Conservation (phyloP, 2,329 filamentous ascomycete species). For the Exophiala bonariae region DNA sequence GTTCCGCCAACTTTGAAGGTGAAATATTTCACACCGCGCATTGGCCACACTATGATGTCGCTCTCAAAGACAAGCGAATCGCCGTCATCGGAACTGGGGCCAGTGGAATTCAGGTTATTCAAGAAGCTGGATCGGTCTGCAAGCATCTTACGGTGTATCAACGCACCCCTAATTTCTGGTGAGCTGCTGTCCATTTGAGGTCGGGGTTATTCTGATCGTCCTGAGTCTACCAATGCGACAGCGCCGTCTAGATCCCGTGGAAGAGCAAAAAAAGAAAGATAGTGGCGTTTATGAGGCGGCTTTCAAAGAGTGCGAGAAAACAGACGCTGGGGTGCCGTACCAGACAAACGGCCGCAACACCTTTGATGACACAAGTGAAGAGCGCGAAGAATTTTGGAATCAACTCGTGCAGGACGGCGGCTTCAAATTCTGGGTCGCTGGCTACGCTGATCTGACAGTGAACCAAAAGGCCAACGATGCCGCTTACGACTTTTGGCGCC, state of each 20-base stretch:
- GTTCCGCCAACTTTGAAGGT: constrained; percentile 60
- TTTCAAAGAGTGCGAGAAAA: constrained; percentile 38
- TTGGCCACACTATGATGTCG: constrained; percentile 59
- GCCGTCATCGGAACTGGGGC: constrained; percentile 66
- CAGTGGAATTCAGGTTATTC: constrained; percentile 40
- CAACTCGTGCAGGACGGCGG: constrained; percentile 51
- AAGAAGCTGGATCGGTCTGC: constrained; percentile 19
- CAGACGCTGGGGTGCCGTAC: constrained; percentile 61
- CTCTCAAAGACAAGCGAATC: constrained; percentile 58
- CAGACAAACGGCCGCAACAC: constrained; percentile 56
- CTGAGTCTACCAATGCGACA: constrained; percentile 61
- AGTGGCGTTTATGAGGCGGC: constrained; percentile 7
- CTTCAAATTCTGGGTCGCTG: constrained; percentile 50
- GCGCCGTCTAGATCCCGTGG: constrained; percentile 45
- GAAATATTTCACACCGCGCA: constrained; percentile 59
- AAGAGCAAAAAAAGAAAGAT: constrained; percentile 44
- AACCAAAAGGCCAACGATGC: constrained; percentile 51
- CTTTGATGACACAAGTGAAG: constrained; percentile 52
- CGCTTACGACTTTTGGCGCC: constrained; percentile 57
- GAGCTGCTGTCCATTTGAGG: constrained; percentile 8
- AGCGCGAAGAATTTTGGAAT: constrained; percentile 52
- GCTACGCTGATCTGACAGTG: constrained; percentile 53
- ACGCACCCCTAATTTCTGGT: constrained; percentile 60
- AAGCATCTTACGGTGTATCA: constrained; percentile 48
- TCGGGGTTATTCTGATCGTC: constrained; percentile 2